Percentiles rank a stretch among this genome's conserved stretches.
These are phyloP conservation scores for Chaetomium olivaceum DNA, from an alignment of 2,329 filamentous ascomycete genomes.

Conservation along the genomic window DNA sequence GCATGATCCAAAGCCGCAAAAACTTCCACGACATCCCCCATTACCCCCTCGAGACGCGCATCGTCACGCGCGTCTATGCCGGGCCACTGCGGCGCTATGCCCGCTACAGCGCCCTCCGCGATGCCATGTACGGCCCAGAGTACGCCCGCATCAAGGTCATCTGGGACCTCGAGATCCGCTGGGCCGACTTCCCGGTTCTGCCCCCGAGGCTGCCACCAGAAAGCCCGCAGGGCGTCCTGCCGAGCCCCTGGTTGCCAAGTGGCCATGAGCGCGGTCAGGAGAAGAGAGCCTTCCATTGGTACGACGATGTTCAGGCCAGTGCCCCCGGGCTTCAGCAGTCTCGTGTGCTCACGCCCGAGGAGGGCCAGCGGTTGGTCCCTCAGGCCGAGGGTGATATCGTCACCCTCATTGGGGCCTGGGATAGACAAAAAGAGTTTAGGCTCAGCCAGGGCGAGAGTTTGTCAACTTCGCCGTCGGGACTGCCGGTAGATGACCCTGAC, in stretches of 20 bases:
- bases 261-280: conserved; percentile 41
- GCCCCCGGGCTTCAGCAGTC: conserved; percentile 27
- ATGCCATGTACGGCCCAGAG: conserved; percentile 47
- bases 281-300: conserved; percentile 37
- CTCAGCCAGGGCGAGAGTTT: conserved; percentile 28
- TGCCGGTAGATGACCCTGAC: conserved; percentile 23
- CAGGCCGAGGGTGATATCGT: conserved; percentile 29
- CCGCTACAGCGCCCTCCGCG: conserved; percentile 40
- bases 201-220: conserved; percentile 40
- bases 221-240: conserved; percentile 35
- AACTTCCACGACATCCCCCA: conserved; percentile 39
- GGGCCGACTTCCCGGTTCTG: conserved; percentile 44
- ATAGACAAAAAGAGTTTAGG: conserved; percentile 31
- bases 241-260: conserved; percentile 45
- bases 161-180: conserved; percentile 45
- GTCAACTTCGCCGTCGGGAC: conserved; percentile 24
- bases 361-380: conserved; percentile 26
- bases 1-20: conserved; percentile 33
- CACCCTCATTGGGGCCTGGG: conserved; percentile 35
- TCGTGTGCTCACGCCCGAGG: conserved; percentile 26
- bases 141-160: conserved; percentile 39
- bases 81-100: conserved; percentile 43
- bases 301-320: conserved; percentile 25
- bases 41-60: conserved; percentile 36
- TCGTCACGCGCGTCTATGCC: conserved; percentile 41